Percentiles rank a stretch among this genome's conserved stretches.
phyloP scores from a whole-genome alignment of 1,284 basidiomycete species.

The Caloboletus inedulis region DNA sequence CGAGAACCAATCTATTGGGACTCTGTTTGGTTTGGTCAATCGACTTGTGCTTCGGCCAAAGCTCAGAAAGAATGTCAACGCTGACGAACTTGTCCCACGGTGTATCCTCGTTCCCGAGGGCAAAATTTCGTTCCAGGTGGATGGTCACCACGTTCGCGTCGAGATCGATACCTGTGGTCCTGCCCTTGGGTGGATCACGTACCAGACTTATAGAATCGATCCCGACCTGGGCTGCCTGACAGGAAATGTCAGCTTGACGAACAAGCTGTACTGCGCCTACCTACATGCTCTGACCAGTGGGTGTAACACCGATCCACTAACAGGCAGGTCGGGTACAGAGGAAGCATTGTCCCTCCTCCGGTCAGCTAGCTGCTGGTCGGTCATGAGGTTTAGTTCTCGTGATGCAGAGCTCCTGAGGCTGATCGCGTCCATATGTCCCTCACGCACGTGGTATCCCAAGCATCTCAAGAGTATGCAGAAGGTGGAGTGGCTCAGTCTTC shows the following conservation, averaged over 20 bases:
- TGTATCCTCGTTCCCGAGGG: slow-evolving; percentile 43
- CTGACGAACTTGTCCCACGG: slow-evolving; percentile 17
- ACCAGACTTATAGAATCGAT: slow-evolving; percentile 41
- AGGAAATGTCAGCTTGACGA: slow-evolving; percentile 32
- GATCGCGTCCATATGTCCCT: slow-evolving; percentile 38
- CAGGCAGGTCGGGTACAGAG: slow-evolving; percentile 43
- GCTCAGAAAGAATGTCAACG: not conserved
- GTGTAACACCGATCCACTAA: slow-evolving; percentile 44
- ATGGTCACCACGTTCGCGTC: slow-evolving; percentile 27
- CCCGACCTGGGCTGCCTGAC: slow-evolving; percentile 38
- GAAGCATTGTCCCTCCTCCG: slow-evolving; percentile 42
- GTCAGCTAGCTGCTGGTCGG: slow-evolving; percentile 40
- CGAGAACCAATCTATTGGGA: slow-evolving; percentile 24
- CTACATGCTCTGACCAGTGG: slow-evolving; percentile 45
- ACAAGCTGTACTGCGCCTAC: slow-evolving; percentile 40
- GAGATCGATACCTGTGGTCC: slow-evolving; percentile 14
- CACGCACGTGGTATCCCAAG: too few relatives aligned
- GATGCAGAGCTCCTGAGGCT: slow-evolving; percentile 34
- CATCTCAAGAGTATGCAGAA: slow-evolving; percentile 15
- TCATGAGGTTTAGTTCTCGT: slow-evolving; percentile 32
- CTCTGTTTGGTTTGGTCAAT: slow-evolving; percentile 33
- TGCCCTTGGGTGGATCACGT: slow-evolving; percentile 15
- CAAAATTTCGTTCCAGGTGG: slow-evolving; percentile 22
- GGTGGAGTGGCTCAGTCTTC: slow-evolving; percentile 17
- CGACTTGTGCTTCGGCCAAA: slow-evolving; percentile 40